Conservation (phyloP, 2,329 filamentous ascomycete species). For the Botryotinia calthae region DNA sequence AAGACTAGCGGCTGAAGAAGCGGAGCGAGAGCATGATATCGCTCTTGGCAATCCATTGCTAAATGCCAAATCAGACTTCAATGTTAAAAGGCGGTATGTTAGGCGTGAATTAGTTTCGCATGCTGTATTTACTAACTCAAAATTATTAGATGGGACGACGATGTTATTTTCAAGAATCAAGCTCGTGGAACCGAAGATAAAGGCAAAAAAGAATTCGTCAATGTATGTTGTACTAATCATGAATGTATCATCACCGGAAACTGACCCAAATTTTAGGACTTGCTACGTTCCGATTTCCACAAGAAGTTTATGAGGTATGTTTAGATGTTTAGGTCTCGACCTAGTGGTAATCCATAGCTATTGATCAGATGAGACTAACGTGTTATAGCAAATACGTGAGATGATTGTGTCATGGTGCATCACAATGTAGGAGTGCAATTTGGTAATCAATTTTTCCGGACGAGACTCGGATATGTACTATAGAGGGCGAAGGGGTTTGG, state of each 20-base stretch:
- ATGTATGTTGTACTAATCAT: slow-evolving; percentile 55
- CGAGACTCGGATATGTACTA: slow-evolving; percentile 1
- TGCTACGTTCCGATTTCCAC: slow-evolving; percentile 94
- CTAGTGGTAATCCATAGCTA: not conserved
- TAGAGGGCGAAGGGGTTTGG: not conserved
- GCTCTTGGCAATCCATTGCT: slow-evolving; percentile 89
- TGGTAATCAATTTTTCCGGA: not conserved
- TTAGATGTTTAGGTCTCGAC: slow-evolving; percentile 6
- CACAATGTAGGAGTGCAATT: not conserved
- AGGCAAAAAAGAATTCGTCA: slow-evolving; percentile 94
- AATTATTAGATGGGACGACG: slow-evolving; percentile 78
- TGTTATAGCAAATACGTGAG: slow-evolving; percentile 39
- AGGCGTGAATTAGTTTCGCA: slow-evolving; percentile 4
- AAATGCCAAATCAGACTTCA: slow-evolving; percentile 78
- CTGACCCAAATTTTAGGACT: slow-evolving; percentile 53
- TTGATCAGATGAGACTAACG: slow-evolving; percentile 18
- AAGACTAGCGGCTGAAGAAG: slow-evolving; percentile 75
- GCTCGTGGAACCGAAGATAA: slow-evolving; percentile 91
- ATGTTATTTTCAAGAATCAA: slow-evolving; percentile 99
- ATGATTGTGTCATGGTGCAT: slow-evolving; percentile 26
- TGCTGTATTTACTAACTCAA: not conserved
- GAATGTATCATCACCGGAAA: slow-evolving; percentile 16
- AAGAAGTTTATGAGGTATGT: slow-evolving; percentile 80
- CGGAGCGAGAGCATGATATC: slow-evolving; percentile 81
- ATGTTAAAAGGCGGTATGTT: slow-evolving; percentile 67